phyloP scores from a whole-genome alignment of 2,329 filamentous ascomycete species.

The Epichloe hybrida region DNA sequence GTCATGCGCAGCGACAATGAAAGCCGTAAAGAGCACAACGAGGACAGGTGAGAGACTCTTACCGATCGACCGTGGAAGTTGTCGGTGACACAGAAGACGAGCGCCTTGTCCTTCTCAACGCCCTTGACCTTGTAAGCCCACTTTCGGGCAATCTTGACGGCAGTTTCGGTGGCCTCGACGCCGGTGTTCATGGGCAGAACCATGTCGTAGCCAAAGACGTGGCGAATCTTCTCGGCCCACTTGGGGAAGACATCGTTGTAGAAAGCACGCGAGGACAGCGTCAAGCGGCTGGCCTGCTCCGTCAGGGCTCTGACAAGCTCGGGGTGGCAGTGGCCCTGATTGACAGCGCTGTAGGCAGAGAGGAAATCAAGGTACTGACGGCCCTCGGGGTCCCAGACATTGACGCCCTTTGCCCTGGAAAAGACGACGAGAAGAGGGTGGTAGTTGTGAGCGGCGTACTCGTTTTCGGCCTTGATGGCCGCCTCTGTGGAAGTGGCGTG shows the following conservation, averaged over 20 bases:
- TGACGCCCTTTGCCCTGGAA: constrained; percentile 66
- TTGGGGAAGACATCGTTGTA: constrained; percentile 97
- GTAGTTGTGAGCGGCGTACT: constrained; percentile 95
- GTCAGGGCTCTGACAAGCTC: constrained; percentile 82
- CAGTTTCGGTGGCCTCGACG: constrained; percentile 90
- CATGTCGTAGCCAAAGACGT: constrained; percentile 92
- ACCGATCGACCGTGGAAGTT: constrained; percentile 97
- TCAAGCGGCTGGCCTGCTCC: constrained; percentile 80
- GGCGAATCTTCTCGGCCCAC: constrained; percentile 84
- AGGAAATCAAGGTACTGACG: constrained; percentile 95
- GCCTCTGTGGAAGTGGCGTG: constrained; percentile 67
- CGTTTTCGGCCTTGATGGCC: constrained; percentile 69
- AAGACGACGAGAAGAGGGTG: constrained; percentile 94
- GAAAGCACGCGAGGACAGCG: constrained; percentile 87
- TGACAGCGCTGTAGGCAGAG: constrained; percentile 94
- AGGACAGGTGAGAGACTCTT: constrained; percentile 22
- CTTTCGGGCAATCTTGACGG: constrained; percentile 89
- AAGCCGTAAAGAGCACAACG: background rate
- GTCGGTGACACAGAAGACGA: constrained; percentile 72
- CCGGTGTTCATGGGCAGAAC: constrained; percentile 97
- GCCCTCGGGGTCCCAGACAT: constrained; percentile 95
- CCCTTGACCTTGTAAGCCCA: constrained; percentile 97
- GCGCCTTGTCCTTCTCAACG: constrained; percentile 69
- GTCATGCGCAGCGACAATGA: background rate
- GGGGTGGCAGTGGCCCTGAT: constrained; percentile 96